These are phyloP conservation scores for Eurotiales sp. DNA, from an alignment of 2,329 filamentous ascomycete genomes.

Conservation along the genomic window DNA sequence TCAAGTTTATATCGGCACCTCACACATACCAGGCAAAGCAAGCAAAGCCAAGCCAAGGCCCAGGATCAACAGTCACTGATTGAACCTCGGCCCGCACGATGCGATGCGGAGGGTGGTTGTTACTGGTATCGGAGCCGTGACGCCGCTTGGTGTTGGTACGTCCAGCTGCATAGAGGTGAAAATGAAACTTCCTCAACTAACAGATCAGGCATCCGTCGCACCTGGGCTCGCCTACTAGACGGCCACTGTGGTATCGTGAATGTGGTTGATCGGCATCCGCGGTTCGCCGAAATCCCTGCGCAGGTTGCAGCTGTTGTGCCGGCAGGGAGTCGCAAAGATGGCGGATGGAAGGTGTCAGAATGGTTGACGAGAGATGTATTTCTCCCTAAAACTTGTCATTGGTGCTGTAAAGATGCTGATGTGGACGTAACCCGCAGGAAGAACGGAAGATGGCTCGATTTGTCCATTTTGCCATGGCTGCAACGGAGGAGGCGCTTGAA, in stretches of 20 bases:
- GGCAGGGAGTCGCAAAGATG: slow-evolving; percentile 43
- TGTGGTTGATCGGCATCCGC: slow-evolving; percentile 57
- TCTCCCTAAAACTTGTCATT: background rate
- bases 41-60: too few species aligned
- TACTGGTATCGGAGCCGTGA: slow-evolving; percentile 77
- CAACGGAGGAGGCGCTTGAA: slow-evolving; percentile 76
- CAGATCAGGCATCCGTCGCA: slow-evolving; percentile 60
- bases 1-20: too few species aligned
- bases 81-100: too few species aligned
- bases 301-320: slow-evolving; percentile 83
- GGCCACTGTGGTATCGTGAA: slow-evolving; percentile 78
- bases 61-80: too few species aligned
- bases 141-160: slow-evolving; percentile 73
- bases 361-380: slow-evolving; percentile 42
- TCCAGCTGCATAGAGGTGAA: too few species aligned
- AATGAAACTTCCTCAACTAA: background rate
- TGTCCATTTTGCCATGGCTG: slow-evolving; percentile 85
- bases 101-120: slow-evolving; percentile 67
- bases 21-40: too few species aligned
- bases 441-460: slow-evolving; percentile 83
- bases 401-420: background rate
- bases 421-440: slow-evolving; percentile 42
- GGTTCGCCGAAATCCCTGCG: slow-evolving; percentile 73
- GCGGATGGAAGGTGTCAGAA: slow-evolving; percentile 42
- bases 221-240: slow-evolving; percentile 77